These are phyloP conservation scores for Leishmania tropica DNA, from an alignment of 208 protist genomes.

Conservation along the genomic window DNA sequence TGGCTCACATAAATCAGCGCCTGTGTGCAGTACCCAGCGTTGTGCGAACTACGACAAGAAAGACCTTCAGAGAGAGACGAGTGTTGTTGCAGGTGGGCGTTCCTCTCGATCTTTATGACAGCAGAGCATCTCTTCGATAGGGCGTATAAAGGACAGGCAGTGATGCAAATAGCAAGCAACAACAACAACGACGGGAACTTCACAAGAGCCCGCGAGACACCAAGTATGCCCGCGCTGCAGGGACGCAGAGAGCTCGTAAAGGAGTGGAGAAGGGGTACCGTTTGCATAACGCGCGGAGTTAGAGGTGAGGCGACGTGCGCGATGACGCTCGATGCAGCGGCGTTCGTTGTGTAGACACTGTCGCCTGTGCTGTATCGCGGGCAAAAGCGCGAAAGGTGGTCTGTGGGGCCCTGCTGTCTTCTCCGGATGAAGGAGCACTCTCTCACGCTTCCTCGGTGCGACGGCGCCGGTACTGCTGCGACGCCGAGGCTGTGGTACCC, in stretches of 20 bases:
- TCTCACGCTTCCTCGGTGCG: not conserved
- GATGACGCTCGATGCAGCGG: not conserved
- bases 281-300: not conserved
- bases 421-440: not conserved
- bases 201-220: not conserved
- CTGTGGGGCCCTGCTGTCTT: not conserved
- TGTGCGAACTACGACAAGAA: not conserved
- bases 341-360: not conserved
- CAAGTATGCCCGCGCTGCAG: not conserved
- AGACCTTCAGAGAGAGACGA: not conserved
- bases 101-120: not conserved
- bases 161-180: not conserved
- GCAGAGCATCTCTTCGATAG: not conserved
- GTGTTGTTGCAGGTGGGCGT: too few species aligned
- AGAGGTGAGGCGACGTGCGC: not conserved
- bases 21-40: not conserved
- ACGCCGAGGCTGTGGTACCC: not conserved
- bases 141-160: not conserved
- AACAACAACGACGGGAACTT: not conserved
- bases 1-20: not conserved
- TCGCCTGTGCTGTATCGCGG: not conserved
- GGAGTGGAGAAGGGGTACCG: not conserved
- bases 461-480: not conserved
- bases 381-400: not conserved
- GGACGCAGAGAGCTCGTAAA: not conserved